Percentiles rank a stretch among this genome's conserved stretches.
phyloP scores from a whole-genome alignment of 2,329 filamentous ascomycete species.

The Colletotrichum godetiae region DNA sequence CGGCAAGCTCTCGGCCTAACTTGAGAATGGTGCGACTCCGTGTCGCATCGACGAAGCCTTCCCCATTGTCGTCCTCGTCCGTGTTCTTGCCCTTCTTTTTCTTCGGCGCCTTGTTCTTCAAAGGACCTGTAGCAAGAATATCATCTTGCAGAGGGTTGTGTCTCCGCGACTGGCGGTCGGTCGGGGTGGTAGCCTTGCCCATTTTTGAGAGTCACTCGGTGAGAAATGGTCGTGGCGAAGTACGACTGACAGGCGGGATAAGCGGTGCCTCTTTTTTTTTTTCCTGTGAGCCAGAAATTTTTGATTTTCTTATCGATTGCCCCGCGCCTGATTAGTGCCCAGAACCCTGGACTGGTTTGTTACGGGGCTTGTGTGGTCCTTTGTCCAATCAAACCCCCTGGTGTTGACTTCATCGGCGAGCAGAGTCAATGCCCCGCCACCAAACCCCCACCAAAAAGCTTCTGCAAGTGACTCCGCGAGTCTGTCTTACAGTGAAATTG shows the following conservation, averaged over 20 bases:
- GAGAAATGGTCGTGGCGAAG: conserved; percentile 19
- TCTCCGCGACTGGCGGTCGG: conserved; percentile 70
- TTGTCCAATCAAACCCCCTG: conserved; percentile 28
- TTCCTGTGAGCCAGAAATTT: conserved; percentile 35
- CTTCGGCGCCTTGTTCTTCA: conserved; percentile 82
- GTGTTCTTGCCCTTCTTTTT: conserved; percentile 74
- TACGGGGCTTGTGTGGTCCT: neutral
- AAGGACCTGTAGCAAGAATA: conserved; percentile 74
- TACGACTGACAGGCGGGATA: conserved; percentile 19
- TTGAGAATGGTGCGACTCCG: conserved; percentile 89
- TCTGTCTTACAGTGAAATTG: conserved; percentile 30
- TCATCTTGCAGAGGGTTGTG: conserved; percentile 96
- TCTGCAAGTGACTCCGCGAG: conserved; percentile 33
- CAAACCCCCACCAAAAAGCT: conserved; percentile 36
- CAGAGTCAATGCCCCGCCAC: conserved; percentile 34
- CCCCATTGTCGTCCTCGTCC: conserved; percentile 69
- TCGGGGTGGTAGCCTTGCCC: conserved; percentile 80
- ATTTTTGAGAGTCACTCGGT: conserved; percentile 58
- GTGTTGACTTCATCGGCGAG: conserved; percentile 31
- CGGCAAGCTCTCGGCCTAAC: conserved; percentile 88
- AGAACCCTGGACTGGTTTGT: conserved; percentile 29
- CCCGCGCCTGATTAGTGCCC: conserved; percentile 37
- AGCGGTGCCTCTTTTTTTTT: conserved; percentile 22
- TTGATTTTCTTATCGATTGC: conserved; percentile 49
- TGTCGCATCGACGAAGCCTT: conserved; percentile 86